phyloP scores from a whole-genome alignment of 1,139 yeast genomes.

The Oligophagozyma castellii region DNA sequence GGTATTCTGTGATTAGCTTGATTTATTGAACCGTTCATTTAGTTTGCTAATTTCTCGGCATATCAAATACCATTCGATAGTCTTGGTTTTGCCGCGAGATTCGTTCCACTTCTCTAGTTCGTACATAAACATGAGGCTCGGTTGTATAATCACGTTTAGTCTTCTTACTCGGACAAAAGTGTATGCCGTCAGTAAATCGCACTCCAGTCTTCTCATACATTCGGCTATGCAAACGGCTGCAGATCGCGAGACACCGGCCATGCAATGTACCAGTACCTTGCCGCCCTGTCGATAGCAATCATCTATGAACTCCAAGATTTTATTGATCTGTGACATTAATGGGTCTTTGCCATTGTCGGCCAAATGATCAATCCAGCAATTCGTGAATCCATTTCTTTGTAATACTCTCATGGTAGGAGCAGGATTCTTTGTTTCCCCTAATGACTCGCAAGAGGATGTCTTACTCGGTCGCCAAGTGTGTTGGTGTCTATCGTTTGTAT shows the following conservation, averaged over 20 bases:
- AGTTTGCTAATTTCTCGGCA: conserved; percentile 72
- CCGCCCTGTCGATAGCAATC: conserved; percentile 27
- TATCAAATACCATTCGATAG: conserved; percentile 74
- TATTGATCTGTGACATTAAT: conserved; percentile 30
- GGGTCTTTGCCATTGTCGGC: conserved; percentile 42
- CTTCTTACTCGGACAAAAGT: conserved; percentile 72
- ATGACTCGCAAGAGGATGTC: background rate
- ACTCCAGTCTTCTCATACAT: conserved; percentile 57
- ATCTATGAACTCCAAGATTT: conserved; percentile 32
- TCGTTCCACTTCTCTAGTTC: conserved; percentile 77
- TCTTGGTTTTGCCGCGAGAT: conserved; percentile 5
- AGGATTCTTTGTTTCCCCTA: background rate
- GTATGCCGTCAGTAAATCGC: conserved; percentile 62
- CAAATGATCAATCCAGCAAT: conserved; percentile 28
- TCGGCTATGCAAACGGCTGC: conserved; percentile 88
- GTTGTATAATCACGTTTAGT: conserved; percentile 80
- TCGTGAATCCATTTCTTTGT: conserved; percentile 24
- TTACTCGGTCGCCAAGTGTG: no score
- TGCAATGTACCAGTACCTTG: conserved; percentile 68
- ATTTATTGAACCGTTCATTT: conserved; percentile 35
- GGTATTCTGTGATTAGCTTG: background rate
- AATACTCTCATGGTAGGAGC: conserved; percentile 5
- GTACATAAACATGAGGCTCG: conserved; percentile 73
- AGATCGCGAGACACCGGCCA: conserved; percentile 83
- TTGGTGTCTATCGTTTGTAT: background rate